Percentiles rank a stretch among this genome's conserved stretches.
These are phyloP conservation scores for Suhomyces kilbournensis DNA, from an alignment of 805 yeast species.

Conservation along the genomic window DNA sequence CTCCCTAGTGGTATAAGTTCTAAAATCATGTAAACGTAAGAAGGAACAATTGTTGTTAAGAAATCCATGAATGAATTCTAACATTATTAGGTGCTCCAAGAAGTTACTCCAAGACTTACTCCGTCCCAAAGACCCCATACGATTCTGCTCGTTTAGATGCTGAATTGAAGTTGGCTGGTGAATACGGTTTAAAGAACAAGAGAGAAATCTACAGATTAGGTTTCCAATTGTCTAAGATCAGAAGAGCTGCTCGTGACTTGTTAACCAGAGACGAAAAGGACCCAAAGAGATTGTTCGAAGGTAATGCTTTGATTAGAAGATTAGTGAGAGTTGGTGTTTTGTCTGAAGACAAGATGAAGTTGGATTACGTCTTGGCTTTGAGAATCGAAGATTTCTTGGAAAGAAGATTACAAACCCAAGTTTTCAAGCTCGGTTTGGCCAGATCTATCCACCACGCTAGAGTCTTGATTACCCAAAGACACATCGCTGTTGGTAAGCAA, in stretches of 20 bases:
- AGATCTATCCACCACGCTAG: slow-evolving; percentile 99
- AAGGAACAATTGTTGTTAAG: not conserved
- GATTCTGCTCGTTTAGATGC: slow-evolving; percentile 99
- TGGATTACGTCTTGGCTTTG: slow-evolving; percentile 99
- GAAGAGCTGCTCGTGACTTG: slow-evolving; percentile 99
- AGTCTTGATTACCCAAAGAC: slow-evolving; percentile 97
- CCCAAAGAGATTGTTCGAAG: slow-evolving; percentile 99
- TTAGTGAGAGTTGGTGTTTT: slow-evolving; percentile 97
- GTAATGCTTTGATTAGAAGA: slow-evolving; percentile 99
- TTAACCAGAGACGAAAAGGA: slow-evolving; percentile 99
- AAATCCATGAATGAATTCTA: slow-evolving; percentile 2
- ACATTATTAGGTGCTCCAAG: slow-evolving; percentile 83
- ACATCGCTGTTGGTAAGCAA: slow-evolving; percentile 99
- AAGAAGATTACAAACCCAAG: slow-evolving; percentile 99
- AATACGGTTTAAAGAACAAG: slow-evolving; percentile 99
- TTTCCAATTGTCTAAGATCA: slow-evolving; percentile 97
- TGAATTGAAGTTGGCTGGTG: slow-evolving; percentile 99
- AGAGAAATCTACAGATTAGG: slow-evolving; percentile 99
- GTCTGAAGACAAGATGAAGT: slow-evolving; percentile 98
- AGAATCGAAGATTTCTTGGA: slow-evolving; percentile 98
- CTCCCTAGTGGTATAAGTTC: not conserved
- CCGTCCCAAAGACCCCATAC: slow-evolving; percentile 99
- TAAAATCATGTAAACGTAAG: not conserved
- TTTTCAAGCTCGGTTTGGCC: slow-evolving; percentile 98
- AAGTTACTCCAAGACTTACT: slow-evolving; percentile 98